Conservation (phyloP, 73 alveolate species). For the Breviolum minutum region DNA sequence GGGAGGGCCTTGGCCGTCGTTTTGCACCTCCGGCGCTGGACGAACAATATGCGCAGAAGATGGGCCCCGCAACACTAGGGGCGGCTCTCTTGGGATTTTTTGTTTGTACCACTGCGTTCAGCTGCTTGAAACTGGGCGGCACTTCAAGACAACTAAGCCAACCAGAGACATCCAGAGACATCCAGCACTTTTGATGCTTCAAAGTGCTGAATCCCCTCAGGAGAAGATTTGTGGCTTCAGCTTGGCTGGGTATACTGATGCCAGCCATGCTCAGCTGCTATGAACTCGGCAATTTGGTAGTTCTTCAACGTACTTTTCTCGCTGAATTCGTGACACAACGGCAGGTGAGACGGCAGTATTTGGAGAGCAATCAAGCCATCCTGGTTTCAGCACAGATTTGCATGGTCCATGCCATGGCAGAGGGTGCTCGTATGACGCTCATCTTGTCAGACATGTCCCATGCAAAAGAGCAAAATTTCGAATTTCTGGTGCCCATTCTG, state of each 20-base stretch:
- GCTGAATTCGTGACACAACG: slow-evolving; percentile 1
- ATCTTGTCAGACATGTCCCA: slow-evolving; percentile 5
- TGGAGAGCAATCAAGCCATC: slow-evolving; percentile 25
- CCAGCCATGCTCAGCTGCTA: slow-evolving; percentile 29
- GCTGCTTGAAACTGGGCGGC: not conserved
- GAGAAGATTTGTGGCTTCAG: not conserved
- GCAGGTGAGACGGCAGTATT: not conserved
- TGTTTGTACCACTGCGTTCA: not conserved
- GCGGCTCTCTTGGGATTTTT: not conserved
- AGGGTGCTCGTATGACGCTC: slow-evolving; percentile 53
- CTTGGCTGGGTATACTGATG: slow-evolving; percentile 13
- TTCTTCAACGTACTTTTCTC: not conserved
- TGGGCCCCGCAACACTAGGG: slow-evolving; percentile 57
- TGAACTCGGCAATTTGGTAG: not conserved
- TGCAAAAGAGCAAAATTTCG: not conserved
- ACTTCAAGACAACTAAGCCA: too few species aligned
- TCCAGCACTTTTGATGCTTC: too few species aligned
- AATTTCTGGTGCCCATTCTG: slow-evolving; percentile 22
- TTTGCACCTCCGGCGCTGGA: not conserved
- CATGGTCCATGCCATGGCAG: slow-evolving; percentile 35
- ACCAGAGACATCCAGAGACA: too few species aligned
- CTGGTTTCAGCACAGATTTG: not conserved
- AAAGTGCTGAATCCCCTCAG: not conserved
- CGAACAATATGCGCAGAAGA: not conserved
- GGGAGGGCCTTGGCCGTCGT: slow-evolving; percentile 18